A percentile compares a stretch with the other conserved stretches of the same genome.
Conservation (phyloP, 2,329 filamentous ascomycete genomes). For the Chrysoporthe cubensis region DNA sequence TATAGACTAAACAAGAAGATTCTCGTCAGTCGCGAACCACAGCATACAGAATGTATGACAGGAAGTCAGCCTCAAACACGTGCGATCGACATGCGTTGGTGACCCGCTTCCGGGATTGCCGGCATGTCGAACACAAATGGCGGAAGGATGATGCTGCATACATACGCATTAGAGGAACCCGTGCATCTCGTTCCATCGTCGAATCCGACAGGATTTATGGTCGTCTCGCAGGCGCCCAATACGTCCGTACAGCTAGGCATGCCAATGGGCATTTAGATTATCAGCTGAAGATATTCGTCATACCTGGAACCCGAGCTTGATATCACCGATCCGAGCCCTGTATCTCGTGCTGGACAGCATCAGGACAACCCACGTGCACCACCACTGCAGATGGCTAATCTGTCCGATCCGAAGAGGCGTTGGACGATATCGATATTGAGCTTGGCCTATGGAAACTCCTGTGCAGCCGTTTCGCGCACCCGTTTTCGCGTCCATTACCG, state of each 20-base stretch:
- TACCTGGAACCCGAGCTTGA: background rate
- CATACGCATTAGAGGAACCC: background rate
- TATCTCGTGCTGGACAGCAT: background rate
- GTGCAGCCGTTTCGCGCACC: background rate
- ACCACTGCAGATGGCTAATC: background rate
- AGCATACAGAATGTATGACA: too few species aligned
- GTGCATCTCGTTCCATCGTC: background rate
- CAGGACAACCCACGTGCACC: background rate
- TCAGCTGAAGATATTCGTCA: background rate
- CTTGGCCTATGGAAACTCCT: background rate
- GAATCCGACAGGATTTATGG: background rate
- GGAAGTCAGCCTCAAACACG: background rate
- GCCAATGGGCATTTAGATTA: background rate
- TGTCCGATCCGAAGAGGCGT: background rate
- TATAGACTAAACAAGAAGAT: background rate
- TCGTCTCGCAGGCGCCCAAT: background rate
- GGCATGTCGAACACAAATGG: background rate
- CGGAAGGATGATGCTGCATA: constrained; percentile 7
- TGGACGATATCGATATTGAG: background rate
- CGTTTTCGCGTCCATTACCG: background rate
- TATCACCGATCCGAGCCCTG: too few species aligned
- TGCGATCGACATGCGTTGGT: background rate
- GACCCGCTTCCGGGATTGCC: background rate
- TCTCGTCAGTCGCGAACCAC: background rate
- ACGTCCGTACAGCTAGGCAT: background rate